These are phyloP conservation scores for Adansonia digitata DNA, from an alignment of 345 rosid genomes.

Conservation along the genomic window DNA sequence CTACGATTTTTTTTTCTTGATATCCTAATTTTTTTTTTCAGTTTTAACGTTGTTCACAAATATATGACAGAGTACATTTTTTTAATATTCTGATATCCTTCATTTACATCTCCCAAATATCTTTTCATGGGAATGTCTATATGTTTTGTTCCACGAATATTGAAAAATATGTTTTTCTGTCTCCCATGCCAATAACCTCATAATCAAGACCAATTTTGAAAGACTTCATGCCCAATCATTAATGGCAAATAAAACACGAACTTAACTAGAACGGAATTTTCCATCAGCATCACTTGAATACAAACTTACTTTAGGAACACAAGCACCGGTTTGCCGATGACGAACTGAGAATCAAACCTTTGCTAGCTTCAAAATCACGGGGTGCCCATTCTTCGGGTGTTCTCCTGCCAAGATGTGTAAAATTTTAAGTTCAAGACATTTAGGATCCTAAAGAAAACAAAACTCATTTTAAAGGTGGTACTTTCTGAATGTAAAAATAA, in stretches of 20 bases:
- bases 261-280: neutral
- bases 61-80: neutral
- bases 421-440: conserved; percentile 15
- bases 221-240: neutral
- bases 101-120: neutral
- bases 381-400: conserved; percentile 80
- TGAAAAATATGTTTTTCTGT: neutral
- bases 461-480: conserved; percentile 17
- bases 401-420: conserved; percentile 45
- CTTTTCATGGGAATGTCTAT: neutral
- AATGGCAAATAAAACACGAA: neutral
- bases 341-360: conserved; percentile 59
- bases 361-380: conserved; percentile 60
- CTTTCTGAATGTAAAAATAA: conserved; percentile 47
- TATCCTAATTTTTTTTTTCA: no score
- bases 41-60: neutral
- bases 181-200: neutral
- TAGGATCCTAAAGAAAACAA: conserved; percentile 8
- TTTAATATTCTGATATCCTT: neutral
- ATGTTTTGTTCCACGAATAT: neutral
- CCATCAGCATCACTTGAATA: neutral
- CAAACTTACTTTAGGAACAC: conserved; percentile 75
- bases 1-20: neutral
- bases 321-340: conserved; percentile 69
- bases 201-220: neutral